Conservation (phyloP, 1,284 basidiomycete species). For the Sanghuangporus sanghuang region DNA sequence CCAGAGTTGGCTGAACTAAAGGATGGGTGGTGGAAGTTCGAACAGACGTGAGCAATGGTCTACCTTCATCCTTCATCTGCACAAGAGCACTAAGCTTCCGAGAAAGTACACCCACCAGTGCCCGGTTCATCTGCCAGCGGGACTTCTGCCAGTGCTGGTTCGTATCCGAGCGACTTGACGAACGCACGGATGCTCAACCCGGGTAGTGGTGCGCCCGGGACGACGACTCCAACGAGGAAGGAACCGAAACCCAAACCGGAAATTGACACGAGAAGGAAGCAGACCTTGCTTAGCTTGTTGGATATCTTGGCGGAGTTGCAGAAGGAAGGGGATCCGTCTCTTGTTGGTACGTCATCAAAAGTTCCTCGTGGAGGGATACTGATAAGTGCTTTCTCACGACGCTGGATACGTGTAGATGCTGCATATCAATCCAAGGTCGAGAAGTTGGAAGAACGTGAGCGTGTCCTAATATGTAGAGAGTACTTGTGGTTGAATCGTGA, state of each 20-base stretch:
- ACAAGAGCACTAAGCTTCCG: background rate
- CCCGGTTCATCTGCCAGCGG: too few relatives aligned
- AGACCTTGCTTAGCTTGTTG: constrained; percentile 60
- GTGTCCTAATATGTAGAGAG: background rate
- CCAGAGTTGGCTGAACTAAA: background rate
- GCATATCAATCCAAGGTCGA: constrained; percentile 12
- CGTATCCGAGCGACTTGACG: constrained; percentile 7
- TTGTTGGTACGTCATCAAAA: background rate
- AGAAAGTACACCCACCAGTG: constrained; percentile 3
- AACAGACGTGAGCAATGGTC: background rate
- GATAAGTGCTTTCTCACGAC: background rate
- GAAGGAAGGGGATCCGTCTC: constrained; percentile 29
- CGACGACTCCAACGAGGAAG: constrained; percentile 13
- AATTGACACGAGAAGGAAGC: constrained; percentile 36
- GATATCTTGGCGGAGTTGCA: constrained; percentile 57
- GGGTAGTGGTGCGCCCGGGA: background rate
- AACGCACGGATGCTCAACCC: constrained; percentile 5
- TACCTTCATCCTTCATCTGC: background rate
- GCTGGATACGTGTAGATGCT: background rate
- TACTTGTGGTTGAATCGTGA: background rate
- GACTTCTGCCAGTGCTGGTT: background rate
- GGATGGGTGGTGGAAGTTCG: background rate
- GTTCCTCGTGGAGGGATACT: background rate
- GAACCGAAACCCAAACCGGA: constrained; percentile 4
- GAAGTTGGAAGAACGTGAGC: constrained; percentile 18